Evolutionary conservation across 371 early-diverging fungal species (phyloP), one percentile per base, ranked within the genome.

Genomic region (Chytridium lagenaria): DNA sequence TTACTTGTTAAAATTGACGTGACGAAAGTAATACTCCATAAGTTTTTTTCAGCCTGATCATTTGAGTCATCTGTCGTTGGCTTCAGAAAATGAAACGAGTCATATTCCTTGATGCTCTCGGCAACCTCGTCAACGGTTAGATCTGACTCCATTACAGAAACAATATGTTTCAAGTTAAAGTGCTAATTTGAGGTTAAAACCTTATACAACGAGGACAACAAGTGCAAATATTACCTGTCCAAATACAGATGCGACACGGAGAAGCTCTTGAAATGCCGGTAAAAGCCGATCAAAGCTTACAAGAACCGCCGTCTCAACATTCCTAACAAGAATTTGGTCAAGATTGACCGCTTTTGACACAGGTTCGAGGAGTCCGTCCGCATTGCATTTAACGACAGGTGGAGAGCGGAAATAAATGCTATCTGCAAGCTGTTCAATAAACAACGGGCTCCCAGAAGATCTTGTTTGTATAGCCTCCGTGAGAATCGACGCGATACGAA

Each of bases 401-500:
- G 75, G 75, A 50, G 70, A 40, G 0, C 70, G 50, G 22, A 65
- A 70, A 30, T 70, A 66, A n/a, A 75, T 65, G 12, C 70, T 69
- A 38, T 75, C 75, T 0, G 75, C 75, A 22, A 75, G 70, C 70
- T 75, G 70, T 30, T 75, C 75, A 12, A 75, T 36, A 40, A 75
- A 75, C 30, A 67, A 65, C 16, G 75, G 75, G 39, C 70, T 75
- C 23, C 75, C 75, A 22, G 75, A 69, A 30, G 70, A 63, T 44
- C 70, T 26, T 5, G 40, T 28, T 22, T 75, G 70, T 31, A 75
- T 75, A 12, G 70, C 75, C 44, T 66, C 52, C 12, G 69, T 39
- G 28, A 75, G 51, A 26, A 65, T 69, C 34, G 65, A 51, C 38
- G 69, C 40, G 1, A 75, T 67, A 31, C 31, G 28, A 15, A 40